Conservation (phyloP, 2,329 filamentous ascomycete genomes). For the Zymoseptoria ardabiliae region DNA sequence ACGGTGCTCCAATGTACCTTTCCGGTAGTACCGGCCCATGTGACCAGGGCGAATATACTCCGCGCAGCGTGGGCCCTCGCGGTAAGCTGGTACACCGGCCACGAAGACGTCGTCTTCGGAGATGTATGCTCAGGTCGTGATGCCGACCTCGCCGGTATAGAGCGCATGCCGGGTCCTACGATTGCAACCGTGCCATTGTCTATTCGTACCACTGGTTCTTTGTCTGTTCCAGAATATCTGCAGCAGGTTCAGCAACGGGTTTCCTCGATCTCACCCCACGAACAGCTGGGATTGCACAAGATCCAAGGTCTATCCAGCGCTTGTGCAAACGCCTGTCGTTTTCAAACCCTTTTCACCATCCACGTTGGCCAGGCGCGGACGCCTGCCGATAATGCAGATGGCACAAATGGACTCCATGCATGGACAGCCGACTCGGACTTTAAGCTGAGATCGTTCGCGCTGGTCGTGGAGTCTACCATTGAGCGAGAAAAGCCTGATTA, state of each 20-base stretch:
- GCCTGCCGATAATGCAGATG: not conserved
- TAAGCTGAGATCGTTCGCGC: too few species aligned
- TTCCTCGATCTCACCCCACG: not conserved
- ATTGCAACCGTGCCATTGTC: slow-evolving; percentile 9
- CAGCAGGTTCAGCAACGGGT: not conserved
- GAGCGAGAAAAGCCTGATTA: too few species aligned
- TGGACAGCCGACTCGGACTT: not conserved
- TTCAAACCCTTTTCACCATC: not conserved
- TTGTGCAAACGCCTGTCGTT: not conserved
- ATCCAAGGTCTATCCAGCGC: not conserved
- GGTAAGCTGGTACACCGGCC: not conserved
- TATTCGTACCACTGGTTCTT: not conserved
- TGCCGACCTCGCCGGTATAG: slow-evolving; percentile 1
- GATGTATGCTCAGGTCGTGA: not conserved
- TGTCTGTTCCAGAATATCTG: slow-evolving; percentile 1
- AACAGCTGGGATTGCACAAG: slow-evolving; percentile 2
- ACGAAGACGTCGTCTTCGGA: slow-evolving; percentile 2
- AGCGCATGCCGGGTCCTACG: slow-evolving; percentile 9
- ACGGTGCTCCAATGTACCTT: slow-evolving; percentile 2
- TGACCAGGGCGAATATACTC: not conserved
- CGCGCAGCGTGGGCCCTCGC: slow-evolving; percentile 4
- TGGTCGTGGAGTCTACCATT: too few species aligned
- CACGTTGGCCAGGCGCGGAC: too few species aligned
- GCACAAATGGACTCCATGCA: not conserved
- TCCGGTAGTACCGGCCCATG: too few species aligned